Conservation (phyloP, 1,284 basidiomycete genomes). For the Ustilago lituana region DNA sequence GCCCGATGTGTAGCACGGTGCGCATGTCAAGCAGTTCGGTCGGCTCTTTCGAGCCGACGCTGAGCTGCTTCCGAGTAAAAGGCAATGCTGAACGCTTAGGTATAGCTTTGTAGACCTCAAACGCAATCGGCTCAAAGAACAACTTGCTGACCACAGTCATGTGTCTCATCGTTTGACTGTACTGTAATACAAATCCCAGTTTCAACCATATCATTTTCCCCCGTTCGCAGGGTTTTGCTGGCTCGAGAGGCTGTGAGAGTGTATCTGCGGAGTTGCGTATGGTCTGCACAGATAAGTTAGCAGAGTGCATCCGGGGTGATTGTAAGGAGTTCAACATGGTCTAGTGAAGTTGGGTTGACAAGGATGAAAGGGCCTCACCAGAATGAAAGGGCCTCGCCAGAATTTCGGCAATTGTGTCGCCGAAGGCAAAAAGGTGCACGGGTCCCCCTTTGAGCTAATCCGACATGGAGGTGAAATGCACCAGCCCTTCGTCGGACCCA, state of each 20-base stretch:
- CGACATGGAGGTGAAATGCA: slow-evolving; percentile 6
- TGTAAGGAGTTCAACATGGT: too few species aligned
- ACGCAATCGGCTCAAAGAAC: not conserved
- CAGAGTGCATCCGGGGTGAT: too few species aligned
- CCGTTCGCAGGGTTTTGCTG: too few species aligned
- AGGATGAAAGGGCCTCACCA: too few species aligned
- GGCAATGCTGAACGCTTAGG: slow-evolving; percentile 43
- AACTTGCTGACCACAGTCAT: slow-evolving; percentile 6
- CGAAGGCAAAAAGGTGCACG: slow-evolving; percentile 7
- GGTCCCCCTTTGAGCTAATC: slow-evolving; percentile 10
- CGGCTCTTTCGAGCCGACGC: not conserved
- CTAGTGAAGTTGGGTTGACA: too few species aligned
- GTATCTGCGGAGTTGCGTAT: too few species aligned
- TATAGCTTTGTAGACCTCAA: not conserved
- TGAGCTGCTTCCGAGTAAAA: slow-evolving; percentile 36
- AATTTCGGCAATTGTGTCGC: slow-evolving; percentile 17
- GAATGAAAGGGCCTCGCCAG: not conserved
- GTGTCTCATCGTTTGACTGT: too few species aligned
- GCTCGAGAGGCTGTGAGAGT: too few species aligned
- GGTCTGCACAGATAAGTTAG: too few species aligned
- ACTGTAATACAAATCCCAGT: too few species aligned
- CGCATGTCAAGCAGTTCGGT: slow-evolving; percentile 27
- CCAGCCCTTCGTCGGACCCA: not conserved
- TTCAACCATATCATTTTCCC: too few species aligned
- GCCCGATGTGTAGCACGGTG: slow-evolving; percentile 6